phyloP scores from a whole-genome alignment of 1,284 basidiomycete species.

The Athelia psychrophila region DNA sequence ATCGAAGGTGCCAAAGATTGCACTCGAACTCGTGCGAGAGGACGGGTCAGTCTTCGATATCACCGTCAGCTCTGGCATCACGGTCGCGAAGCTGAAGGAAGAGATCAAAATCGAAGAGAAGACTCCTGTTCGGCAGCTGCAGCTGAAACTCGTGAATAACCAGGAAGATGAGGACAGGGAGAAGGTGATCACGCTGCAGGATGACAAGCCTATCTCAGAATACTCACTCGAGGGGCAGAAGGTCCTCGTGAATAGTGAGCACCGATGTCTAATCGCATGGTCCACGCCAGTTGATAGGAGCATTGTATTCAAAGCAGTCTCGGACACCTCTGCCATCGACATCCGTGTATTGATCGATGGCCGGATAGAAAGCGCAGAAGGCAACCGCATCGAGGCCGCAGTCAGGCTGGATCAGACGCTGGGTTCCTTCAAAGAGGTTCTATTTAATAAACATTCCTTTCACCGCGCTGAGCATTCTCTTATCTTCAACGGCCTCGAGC shows the following conservation, averaged over 20 bases:
- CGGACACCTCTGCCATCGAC: not conserved
- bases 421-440: not conserved
- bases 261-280: too few species aligned
- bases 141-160: not conserved
- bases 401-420: not conserved
- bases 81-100: not conserved
- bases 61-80: not conserved
- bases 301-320: too few species aligned
- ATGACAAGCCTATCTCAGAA: not conserved
- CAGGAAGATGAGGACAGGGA: not conserved
- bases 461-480: not conserved
- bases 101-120: not conserved
- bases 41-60: not conserved
- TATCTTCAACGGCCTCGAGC: not conserved
- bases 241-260: too few species aligned
- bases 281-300: too few species aligned
- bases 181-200: not conserved
- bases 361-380: not conserved
- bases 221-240: too few species aligned
- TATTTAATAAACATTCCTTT: not conserved
- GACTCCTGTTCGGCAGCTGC: not conserved
- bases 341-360: not conserved
- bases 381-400: not conserved
- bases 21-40: not conserved
- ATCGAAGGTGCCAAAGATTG: not conserved